phyloP scores from a whole-genome alignment of 2,329 filamentous ascomycete genomes.

The Xylaria digitata region DNA sequence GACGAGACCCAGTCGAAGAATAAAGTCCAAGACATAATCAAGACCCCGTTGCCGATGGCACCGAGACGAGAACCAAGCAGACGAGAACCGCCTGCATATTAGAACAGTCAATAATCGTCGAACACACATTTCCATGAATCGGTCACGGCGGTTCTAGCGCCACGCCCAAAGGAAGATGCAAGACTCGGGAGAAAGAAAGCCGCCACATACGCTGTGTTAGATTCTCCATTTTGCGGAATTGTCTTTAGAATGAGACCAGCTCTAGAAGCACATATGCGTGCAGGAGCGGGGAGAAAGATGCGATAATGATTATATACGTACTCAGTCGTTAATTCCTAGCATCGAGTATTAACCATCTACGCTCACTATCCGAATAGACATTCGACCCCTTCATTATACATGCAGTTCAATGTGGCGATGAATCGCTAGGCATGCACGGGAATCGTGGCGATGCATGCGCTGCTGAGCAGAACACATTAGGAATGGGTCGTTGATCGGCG shows the following conservation, averaged over 20 bases:
- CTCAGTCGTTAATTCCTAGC: background rate
- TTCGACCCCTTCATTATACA: background rate
- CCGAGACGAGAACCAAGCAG: conserved; percentile 24
- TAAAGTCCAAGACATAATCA: conserved; percentile 11
- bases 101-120: background rate
- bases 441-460: conserved; percentile 2
- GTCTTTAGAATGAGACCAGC: background rate
- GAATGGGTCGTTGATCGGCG: background rate
- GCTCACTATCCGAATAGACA: background rate
- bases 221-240: conserved; percentile 4
- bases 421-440: background rate
- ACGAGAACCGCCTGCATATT: conserved; percentile 22
- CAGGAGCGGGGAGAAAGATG: background rate
- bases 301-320: background rate
- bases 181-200: background rate
- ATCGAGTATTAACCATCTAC: background rate
- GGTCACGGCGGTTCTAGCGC: background rate
- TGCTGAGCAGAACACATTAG: background rate
- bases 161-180: background rate
- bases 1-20: conserved; percentile 30
- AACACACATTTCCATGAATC: too few species aligned
- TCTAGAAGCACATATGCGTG: background rate
- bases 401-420: conserved; percentile 16
- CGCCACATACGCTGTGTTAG: conserved; percentile 11
- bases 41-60: conserved; percentile 11